phyloP scores from a whole-genome alignment of 805 yeast genomes.

The Candida saitoana region DNA sequence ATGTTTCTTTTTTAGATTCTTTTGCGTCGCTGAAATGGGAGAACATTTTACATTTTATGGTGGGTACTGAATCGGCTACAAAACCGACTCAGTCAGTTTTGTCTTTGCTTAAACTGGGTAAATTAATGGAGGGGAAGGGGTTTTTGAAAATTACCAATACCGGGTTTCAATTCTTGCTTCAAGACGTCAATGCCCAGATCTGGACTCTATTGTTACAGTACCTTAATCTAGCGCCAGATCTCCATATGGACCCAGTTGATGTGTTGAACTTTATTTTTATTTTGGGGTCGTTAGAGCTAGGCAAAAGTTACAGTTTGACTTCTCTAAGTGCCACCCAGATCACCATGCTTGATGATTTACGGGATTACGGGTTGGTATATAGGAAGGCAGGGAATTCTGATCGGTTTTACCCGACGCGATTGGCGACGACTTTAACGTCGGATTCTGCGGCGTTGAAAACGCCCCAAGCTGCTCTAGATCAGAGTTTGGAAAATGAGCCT shows the following conservation, averaged over 20 bases:
- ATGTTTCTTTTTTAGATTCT: conserved; percentile 62
- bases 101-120: conserved; percentile 69
- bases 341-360: conserved; percentile 80
- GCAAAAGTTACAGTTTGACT: conserved; percentile 73
- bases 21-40: conserved; percentile 93
- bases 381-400: conserved; percentile 49
- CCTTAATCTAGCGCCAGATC: conserved; percentile 73
- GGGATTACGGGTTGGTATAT: conserved; percentile 89
- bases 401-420: conserved; percentile 82
- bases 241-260: conserved; percentile 94
- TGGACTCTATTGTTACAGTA: conserved; percentile 91
- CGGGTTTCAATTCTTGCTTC: conserved; percentile 91
- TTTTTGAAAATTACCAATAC: conserved; percentile 72
- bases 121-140: conserved; percentile 71
- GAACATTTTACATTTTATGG: conserved; percentile 93
- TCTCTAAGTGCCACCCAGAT: conserved; percentile 76
- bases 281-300: conserved; percentile 88
- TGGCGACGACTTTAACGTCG: conserved; percentile 86
- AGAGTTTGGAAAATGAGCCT: conserved; percentile 42
- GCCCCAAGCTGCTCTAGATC: conserved; percentile 73
- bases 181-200: conserved; percentile 88
- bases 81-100: conserved; percentile 82
- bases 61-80: conserved; percentile 73
- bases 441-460: conserved; percentile 69
- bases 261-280: conserved; percentile 90